Evolutionary conservation across 805 yeast genomes (phyloP).

Genomic region (Starmerella sp.): DNA sequence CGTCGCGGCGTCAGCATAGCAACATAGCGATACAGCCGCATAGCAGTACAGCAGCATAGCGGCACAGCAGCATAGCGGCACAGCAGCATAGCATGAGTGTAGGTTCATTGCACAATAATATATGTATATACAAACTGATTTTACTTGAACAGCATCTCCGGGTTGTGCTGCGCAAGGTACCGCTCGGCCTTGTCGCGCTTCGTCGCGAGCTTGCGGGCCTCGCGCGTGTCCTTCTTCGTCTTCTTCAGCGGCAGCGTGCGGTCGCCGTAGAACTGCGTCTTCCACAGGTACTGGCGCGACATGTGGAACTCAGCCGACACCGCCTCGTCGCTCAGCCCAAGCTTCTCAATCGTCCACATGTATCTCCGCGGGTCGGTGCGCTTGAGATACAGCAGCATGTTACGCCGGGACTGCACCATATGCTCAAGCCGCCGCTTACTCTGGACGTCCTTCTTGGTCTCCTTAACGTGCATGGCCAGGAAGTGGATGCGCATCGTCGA

Average conservation of each 20-base stretch:
- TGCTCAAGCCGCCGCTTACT: slow-evolving; percentile 64
- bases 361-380: slow-evolving; percentile 69
- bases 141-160: slow-evolving; percentile 13
- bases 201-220: slow-evolving; percentile 18
- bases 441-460: slow-evolving; percentile 59
- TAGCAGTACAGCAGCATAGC: no score
- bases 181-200: slow-evolving; percentile 23
- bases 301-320: slow-evolving; percentile 59
- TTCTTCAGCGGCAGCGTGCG: slow-evolving; percentile 28
- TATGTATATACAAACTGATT: not conserved
- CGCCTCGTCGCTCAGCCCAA: slow-evolving; percentile 75
- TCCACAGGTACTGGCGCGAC: slow-evolving; percentile 28
- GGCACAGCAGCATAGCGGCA: no score
- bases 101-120: not conserved
- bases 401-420: slow-evolving; percentile 82
- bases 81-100: no score
- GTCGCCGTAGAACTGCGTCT: slow-evolving; percentile 31
- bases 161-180: slow-evolving; percentile 23
- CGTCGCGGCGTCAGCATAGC: no score
- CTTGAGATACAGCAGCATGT: slow-evolving; percentile 69
- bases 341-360: slow-evolving; percentile 72
- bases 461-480: slow-evolving; percentile 60
- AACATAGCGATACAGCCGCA: no score
- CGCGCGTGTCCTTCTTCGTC: slow-evolving; percentile 24
- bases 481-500: slow-evolving; percentile 70